Evolutionary conservation across 805 yeast species (phyloP).

Genomic region (Wickerhamiella musiphila): DNA sequence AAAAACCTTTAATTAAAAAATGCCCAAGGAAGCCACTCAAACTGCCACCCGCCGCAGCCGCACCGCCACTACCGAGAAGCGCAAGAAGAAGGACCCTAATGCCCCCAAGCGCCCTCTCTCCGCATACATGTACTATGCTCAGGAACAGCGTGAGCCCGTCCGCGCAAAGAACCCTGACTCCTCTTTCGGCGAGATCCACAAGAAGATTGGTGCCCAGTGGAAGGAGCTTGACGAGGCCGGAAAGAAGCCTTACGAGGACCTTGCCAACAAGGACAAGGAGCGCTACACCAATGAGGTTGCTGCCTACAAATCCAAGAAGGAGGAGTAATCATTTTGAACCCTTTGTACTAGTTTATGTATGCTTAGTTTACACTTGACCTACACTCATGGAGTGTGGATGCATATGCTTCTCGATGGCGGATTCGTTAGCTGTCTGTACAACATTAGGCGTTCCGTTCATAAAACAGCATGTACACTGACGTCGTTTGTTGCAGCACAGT

Average conservation of each 20-base stretch:
- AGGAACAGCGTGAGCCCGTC: constrained; percentile 90
- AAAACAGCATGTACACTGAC: constrained; percentile 76
- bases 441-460: too few relatives aligned
- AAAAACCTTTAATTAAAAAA: too few relatives aligned
- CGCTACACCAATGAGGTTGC: constrained; percentile 95
- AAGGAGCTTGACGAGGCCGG: constrained; percentile 71
- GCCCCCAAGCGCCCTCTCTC: constrained; percentile 98
- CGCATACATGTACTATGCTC: constrained; percentile 98
- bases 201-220: constrained; percentile 91
- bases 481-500: constrained; percentile 51
- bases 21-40: constrained; percentile 13
- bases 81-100: constrained; percentile 36
- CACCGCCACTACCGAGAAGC: constrained; percentile 10
- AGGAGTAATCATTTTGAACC: neutral
- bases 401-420: too few relatives aligned
- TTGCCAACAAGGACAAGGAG: constrained; percentile 93
- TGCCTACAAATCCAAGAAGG: constrained; percentile 31
- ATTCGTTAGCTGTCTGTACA: too few relatives aligned
- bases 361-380: too few relatives aligned
- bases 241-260: constrained; percentile 76
- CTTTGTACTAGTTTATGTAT: constrained; percentile 2
- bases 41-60: constrained; percentile 10
- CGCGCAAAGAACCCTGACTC: constrained; percentile 95
- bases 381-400: too few relatives aligned
- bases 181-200: constrained; percentile 85